Percentiles rank a stretch among this genome's conserved stretches.
phyloP scores from a whole-genome alignment of 495 filamentous ascomycete genomes.

The Penicillium waksmanii region DNA sequence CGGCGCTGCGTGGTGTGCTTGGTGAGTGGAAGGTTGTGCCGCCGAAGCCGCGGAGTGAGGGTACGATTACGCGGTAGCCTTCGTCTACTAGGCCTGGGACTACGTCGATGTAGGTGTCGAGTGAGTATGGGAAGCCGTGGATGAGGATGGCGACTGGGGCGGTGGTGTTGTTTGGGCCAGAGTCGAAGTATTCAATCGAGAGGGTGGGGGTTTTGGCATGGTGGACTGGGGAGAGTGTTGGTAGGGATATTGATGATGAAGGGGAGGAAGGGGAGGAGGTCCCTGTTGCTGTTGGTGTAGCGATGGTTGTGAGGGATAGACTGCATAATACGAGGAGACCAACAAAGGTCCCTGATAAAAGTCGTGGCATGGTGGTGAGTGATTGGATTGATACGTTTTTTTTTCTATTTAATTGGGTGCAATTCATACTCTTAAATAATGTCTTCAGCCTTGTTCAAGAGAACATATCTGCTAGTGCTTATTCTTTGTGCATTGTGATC shows the following conservation, averaged over 20 bases:
- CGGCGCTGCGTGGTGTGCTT: slow-evolving; percentile 21
- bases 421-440: too few relatives aligned
- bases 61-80: slow-evolving; percentile 31
- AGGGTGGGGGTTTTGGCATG: slow-evolving; percentile 1
- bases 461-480: neutral
- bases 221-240: neutral
- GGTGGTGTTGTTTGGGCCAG: slow-evolving; percentile 8
- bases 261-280: neutral
- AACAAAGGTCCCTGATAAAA: neutral
- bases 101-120: slow-evolving; percentile 27
- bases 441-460: too few relatives aligned
- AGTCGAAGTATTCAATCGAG: slow-evolving; percentile 8
- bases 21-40: slow-evolving; percentile 25
- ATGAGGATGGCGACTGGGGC: slow-evolving; percentile 16
- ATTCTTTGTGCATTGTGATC: neutral
- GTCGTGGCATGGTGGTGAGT: neutral
- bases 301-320: neutral
- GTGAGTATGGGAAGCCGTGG: slow-evolving; percentile 30
- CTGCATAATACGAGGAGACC: neutral
- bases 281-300: neutral
- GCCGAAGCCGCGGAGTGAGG: slow-evolving; percentile 30
- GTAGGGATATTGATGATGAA: neutral
- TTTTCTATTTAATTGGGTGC: too few relatives aligned
- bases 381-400: too few relatives aligned
- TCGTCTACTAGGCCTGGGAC: slow-evolving; percentile 19